These are phyloP conservation scores for Mucor mucedo DNA, from an alignment of 371 early-diverging fungal genomes.

Conservation along the genomic window DNA sequence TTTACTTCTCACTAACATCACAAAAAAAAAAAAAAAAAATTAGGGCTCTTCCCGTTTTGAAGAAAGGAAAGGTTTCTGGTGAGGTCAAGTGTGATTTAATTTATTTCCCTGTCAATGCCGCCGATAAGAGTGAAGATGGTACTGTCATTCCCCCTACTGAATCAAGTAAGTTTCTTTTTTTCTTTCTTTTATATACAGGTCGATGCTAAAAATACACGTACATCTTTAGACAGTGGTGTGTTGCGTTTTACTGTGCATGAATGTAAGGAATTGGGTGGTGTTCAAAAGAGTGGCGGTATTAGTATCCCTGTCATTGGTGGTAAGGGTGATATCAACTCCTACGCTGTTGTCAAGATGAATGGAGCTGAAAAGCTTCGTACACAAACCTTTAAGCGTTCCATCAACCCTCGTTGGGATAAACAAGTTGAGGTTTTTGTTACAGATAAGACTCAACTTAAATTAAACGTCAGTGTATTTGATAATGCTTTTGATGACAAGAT, in stretches of 20 bases:
- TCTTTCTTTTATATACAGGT: too few species aligned
- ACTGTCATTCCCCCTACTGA: constrained; percentile 46
- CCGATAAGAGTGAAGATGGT: constrained; percentile 53
- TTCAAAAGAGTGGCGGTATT: constrained; percentile 39
- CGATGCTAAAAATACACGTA: not conserved
- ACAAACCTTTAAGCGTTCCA: constrained; percentile 53
- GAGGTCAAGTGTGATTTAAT: constrained; percentile 52
- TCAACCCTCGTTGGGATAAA: constrained; percentile 64
- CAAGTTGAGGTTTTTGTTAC: constrained; percentile 48
- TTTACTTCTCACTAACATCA: constrained; percentile 2
- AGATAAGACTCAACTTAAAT: constrained; percentile 46
- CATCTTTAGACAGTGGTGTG: constrained; percentile 53
- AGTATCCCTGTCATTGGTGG: constrained; percentile 46
- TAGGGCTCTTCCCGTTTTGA: constrained; percentile 41
- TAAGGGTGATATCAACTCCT: constrained; percentile 49
- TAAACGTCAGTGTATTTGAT: constrained; percentile 39
- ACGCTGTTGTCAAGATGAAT: constrained; percentile 51
- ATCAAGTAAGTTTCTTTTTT: constrained; percentile 40
- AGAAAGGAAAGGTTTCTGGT: constrained; percentile 50
- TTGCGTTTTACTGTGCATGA: constrained; percentile 60
- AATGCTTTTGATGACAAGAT: constrained; percentile 37
- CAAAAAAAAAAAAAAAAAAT: not conserved
- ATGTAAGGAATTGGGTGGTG: constrained; percentile 51
- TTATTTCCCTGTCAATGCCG: constrained; percentile 43
- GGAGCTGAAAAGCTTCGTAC: constrained; percentile 44